These are phyloP conservation scores for Dentiscutata heterogama DNA, from an alignment of 371 early-diverging fungal species.

Conservation along the genomic window DNA sequence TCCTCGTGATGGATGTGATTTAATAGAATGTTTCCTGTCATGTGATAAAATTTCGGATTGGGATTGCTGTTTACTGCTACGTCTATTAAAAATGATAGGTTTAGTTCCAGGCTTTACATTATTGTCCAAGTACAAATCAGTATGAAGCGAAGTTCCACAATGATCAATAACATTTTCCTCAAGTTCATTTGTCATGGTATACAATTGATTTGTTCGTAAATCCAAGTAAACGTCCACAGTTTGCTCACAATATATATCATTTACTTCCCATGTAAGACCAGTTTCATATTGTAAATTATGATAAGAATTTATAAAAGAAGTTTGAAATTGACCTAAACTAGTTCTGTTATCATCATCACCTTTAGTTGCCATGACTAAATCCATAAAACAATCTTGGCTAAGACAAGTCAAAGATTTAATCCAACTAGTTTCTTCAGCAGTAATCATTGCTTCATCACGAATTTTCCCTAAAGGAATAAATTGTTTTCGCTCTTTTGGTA, in stretches of 20 bases:
- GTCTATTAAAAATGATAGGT: not conserved
- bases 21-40: not conserved
- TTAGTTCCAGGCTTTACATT: not conserved
- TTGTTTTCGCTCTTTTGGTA: slow-evolving; percentile 53
- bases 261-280: slow-evolving; percentile 35
- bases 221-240: slow-evolving; percentile 44
- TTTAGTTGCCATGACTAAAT: slow-evolving; percentile 28
- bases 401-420: slow-evolving; percentile 44
- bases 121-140: not conserved
- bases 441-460: slow-evolving; percentile 49
- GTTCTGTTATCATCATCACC: slow-evolving; percentile 14
- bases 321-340: slow-evolving; percentile 40
- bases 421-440: slow-evolving; percentile 44
- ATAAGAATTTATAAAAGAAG: slow-evolving; percentile 42
- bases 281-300: slow-evolving; percentile 43
- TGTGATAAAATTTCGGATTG: not conserved
- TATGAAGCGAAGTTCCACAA: slow-evolving; percentile 6
- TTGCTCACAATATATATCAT: slow-evolving; percentile 43
- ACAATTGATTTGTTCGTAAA: slow-evolving; percentile 45
- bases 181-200: slow-evolving; percentile 44
- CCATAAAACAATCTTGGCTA: slow-evolving; percentile 46
- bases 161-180: slow-evolving; percentile 36
- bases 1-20: too few species aligned
- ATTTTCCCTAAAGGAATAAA: slow-evolving; percentile 55
- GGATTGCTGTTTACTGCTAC: not conserved